Conservation (phyloP, 805 yeast species). For the Hanseniaspora clermontiae region DNA sequence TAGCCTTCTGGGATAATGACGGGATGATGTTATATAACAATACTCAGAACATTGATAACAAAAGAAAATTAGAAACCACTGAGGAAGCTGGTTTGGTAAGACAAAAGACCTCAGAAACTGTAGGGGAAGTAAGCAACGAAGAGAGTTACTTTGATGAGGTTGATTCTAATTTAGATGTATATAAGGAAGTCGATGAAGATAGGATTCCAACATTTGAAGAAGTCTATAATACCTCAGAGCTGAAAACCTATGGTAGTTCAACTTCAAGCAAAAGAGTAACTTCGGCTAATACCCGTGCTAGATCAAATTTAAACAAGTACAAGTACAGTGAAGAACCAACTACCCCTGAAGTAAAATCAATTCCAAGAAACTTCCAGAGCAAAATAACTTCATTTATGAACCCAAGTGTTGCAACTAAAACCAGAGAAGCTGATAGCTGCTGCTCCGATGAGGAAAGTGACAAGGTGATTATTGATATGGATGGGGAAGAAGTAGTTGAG, state of each 20-base stretch:
- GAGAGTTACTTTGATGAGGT: conserved; percentile 1
- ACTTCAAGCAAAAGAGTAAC: not conserved
- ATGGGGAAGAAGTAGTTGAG: not conserved
- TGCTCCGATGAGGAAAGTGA: conserved; percentile 14
- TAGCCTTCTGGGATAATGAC: conserved; percentile 33
- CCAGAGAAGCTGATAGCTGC: not conserved
- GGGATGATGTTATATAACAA: conserved; percentile 26
- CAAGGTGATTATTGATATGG: conserved; percentile 11
- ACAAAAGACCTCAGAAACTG: not conserved
- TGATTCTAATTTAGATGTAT: conserved; percentile 1
- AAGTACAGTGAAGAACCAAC: not conserved
- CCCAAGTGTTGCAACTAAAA: not conserved
- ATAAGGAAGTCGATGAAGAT: not conserved
- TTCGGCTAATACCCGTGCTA: too few species aligned
- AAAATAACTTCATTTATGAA: conserved; percentile 10
- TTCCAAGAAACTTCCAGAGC: not conserved
- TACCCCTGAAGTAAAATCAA: not conserved
- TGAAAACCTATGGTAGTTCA: not conserved
- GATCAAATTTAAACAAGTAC: not conserved
- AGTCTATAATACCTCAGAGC: not conserved
- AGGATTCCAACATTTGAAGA: not conserved
- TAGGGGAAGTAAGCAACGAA: not conserved
- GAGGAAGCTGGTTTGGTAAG: not conserved
- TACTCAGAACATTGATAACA: not conserved
- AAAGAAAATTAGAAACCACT: conserved; percentile 8